Evolutionary conservation across 768 basidiomycete species (phyloP), one percentile per base, ranked within the genome.

Genomic region (Hericium rajendrae): DNA sequence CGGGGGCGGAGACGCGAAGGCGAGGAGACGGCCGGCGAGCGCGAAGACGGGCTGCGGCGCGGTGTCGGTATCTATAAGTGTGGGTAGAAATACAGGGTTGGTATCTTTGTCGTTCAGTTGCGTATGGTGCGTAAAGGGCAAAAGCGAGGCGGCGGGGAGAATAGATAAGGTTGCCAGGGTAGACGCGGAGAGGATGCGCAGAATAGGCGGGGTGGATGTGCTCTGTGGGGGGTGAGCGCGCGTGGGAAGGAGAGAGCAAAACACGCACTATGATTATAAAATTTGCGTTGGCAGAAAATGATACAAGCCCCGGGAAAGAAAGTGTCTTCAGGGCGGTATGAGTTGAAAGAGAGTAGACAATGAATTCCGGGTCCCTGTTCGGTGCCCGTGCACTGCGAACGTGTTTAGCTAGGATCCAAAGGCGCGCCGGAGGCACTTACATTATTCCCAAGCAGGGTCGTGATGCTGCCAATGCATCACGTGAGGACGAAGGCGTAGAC

Each of bases 11-110:
- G 72, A 70, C 9, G 79, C 76, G 61, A 78, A 87, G 4, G 83
- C 85, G 13, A 89, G 73, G 24, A 90, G 77, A 10, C 86, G 82
- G 38, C 75, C 69, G 12, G 83, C 83, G 18, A 86, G 72, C 3
- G 83, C 74, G 65, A 81, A 87, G 10, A 85, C 69, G 1, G 87
- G 81, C n/a, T 62, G 69, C 1, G 74, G 74, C 37, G 22, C 8
- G 32, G 46, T 16, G 39, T 61, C 53, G 2, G 26, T 43, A 58
- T 54, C 50, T 59, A 54, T n/a, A 40, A 58, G 60, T 59, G 61
- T 65, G 65, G 69, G 62, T 72, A 69, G 60, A 71, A 68, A 72
- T 77, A 76, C 71, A 73, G 62, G 60, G 69, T 71, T 74, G 22
- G 22, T 22, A 60, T 65, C 62, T 64, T 57, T 69, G 69, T 68